Base-by-base conservation (phyloP, 148 eudicot genomes). In the Camellia granthamiana region DNA sequence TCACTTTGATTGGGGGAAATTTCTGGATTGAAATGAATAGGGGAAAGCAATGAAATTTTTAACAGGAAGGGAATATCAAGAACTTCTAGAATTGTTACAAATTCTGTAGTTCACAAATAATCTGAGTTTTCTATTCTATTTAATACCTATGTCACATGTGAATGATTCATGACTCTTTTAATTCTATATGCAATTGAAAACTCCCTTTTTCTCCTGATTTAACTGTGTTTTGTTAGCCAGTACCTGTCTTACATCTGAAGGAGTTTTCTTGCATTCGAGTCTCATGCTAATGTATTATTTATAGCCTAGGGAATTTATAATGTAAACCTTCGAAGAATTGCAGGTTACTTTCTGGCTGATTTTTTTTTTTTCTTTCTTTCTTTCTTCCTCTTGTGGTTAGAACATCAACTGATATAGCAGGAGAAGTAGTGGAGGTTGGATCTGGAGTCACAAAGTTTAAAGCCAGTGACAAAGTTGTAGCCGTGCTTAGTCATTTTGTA, bases 401-500 rank as follows among this genome's bases (percentile, higher is more conserved):
- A 69, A 61, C 78, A 92, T 94, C 82, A n/a, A 83, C 81, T 85
- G 97, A 91, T 83, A 74, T 91, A 64, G 97, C 97, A n/a, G 98
- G 97, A 83, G 97, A 91, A 80, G 90, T 94, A 30, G 86, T 87
- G 43, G 87, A 90, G 79, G 80, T 82, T 87, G 98, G 98, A 77
- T 75, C 91, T 81, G 85, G 69, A 74, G 94, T 91, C 43, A 81
- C 72, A 21, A 89, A 89, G 42, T 88, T 90, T 61, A 88, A 95
- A 80, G 77, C 83, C n/a, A 94, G 97, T 61, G 95, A 91, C 84
- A 91, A 93, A 84, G 94, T 95, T 56, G 88, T 93, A 23, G 88
- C 93, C 43, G 13, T 85, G 9, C 84, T 90, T 65, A 68, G 67
- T 73, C 62, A 58, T 78, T 1, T 64, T 58, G 95, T 89, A 88